These are phyloP conservation scores for Cercospora sp. DNA, from an alignment of 2,329 filamentous ascomycete genomes.

Conservation along the genomic window DNA sequence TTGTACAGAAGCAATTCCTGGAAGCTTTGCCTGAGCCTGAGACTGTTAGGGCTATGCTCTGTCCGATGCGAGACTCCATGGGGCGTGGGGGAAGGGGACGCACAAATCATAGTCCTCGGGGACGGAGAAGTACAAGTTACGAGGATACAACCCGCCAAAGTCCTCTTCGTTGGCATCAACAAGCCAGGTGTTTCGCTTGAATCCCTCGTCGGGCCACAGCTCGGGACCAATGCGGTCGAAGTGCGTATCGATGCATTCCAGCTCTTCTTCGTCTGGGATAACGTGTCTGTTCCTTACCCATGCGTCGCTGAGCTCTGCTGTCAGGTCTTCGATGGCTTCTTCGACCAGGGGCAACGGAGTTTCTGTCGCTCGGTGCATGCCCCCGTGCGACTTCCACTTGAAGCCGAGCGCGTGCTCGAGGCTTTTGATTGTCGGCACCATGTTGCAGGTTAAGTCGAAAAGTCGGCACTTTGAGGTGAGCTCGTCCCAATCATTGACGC, in stretches of 20 bases:
- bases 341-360: not conserved
- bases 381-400: not conserved
- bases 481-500: not conserved
- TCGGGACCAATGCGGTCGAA: not conserved
- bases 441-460: not conserved
- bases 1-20: not conserved
- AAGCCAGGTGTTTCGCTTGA: not conserved
- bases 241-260: not conserved
- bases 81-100: not conserved
- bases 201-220: not conserved
- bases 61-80: not conserved
- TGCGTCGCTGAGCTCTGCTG: not conserved
- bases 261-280: not conserved
- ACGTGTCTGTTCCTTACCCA: not conserved
- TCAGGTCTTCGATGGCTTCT: not conserved
- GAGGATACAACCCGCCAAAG: not conserved
- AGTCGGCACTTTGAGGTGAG: not conserved
- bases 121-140: not conserved
- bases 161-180: not conserved
- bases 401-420: not conserved
- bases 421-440: not conserved
- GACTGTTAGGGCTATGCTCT: not conserved
- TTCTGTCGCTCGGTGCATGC: not conserved
- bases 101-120: not conserved
- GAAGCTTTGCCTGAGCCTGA: not conserved